A percentile compares a stretch with the other conserved stretches of the same genome.
Conservation (phyloP, 148 eudicot species). For the Heliosperma pusillum region DNA sequence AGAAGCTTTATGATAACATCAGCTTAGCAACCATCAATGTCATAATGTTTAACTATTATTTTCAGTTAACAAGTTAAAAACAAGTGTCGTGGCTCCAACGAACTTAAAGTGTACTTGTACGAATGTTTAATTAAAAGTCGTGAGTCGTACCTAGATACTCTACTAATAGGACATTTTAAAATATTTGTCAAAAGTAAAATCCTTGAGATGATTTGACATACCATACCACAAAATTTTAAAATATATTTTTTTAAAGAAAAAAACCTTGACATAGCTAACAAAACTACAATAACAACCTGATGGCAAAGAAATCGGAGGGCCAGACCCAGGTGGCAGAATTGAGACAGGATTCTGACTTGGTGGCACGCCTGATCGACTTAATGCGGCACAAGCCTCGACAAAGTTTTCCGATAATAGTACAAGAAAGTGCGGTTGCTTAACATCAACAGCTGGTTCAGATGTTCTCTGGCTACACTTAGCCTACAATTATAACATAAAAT, state of each 20-base stretch:
- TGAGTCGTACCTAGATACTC: too few species aligned
- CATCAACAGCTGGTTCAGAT: conserved; percentile 68
- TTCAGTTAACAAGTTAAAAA: too few species aligned
- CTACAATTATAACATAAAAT: conserved; percentile 29
- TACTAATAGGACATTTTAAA: background rate
- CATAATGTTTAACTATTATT: too few species aligned
- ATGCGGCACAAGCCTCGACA: conserved; percentile 83
- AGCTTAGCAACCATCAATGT: background rate
- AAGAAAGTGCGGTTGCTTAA: conserved; percentile 73
- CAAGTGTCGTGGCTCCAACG: background rate
- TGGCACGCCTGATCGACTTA: conserved; percentile 63
- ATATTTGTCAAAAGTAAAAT: background rate
- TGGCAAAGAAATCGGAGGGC: conserved; percentile 52
- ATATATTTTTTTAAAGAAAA: background rate
- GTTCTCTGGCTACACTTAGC: conserved; percentile 73
- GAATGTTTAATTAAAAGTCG: background rate
- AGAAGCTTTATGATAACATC: background rate
- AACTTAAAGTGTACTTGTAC: background rate
- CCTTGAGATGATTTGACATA: too few species aligned
- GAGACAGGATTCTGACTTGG: conserved; percentile 56
- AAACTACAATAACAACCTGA: conserved; percentile 45
- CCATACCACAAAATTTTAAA: too few species aligned
- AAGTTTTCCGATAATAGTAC: conserved; percentile 79
- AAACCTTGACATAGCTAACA: background rate
- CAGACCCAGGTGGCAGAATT: conserved; percentile 58